Evolutionary conservation across 2,329 filamentous ascomycete genomes (phyloP).

Genomic region (Colletotrichum horii): DNA sequence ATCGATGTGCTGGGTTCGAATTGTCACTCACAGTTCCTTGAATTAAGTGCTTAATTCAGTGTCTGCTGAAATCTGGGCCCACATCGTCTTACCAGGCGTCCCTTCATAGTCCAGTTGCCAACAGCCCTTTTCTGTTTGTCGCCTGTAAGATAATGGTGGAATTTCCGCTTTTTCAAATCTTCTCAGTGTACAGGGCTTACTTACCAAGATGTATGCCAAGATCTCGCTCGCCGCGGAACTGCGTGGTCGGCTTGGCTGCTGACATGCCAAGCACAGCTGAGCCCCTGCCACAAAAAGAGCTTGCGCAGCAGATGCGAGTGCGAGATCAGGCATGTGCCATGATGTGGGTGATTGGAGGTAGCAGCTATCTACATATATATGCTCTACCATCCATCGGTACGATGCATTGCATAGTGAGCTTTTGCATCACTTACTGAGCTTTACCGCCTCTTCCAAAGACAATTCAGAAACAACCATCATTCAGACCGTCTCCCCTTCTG

Average conservation of each 20-base stretch:
- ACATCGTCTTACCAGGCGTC: neutral
- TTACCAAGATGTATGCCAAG: neutral
- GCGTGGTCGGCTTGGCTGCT: neutral
- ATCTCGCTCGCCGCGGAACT: neutral
- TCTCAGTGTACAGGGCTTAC: neutral
- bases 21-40: neutral
- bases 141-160: neutral
- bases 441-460: neutral
- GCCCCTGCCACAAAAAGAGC: neutral
- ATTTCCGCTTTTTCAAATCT: no score
- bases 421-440: neutral
- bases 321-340: neutral
- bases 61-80: neutral
- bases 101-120: neutral
- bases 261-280: slow-evolving; percentile 10
- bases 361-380: neutral
- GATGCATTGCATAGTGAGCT: neutral
- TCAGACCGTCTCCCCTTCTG: neutral
- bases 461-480: neutral
- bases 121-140: neutral
- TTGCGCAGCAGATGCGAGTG: neutral
- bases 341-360: neutral
- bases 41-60: neutral
- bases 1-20: neutral
- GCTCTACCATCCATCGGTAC: neutral